Base-by-base conservation (phyloP, 2,329 filamentous ascomycete species). In the Fusarium brachygibbosum region DNA sequence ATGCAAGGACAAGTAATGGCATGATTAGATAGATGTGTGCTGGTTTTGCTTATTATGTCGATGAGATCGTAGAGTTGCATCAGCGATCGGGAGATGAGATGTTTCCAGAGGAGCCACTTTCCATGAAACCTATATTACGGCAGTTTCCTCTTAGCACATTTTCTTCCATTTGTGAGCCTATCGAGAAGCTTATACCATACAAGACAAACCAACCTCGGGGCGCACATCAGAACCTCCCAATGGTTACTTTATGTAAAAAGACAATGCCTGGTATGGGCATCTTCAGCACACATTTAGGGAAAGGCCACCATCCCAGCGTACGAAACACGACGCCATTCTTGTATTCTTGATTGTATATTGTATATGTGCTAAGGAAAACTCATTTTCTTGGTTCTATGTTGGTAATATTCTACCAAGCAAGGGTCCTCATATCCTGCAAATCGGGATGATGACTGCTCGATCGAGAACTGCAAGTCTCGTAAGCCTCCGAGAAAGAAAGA, bases 41-140 rank as follows among this genome's bases (percentile, higher is more conserved):
- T 14, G 12, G 28, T 34, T 37, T 17, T 37, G 38, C 34, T 17
- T 19, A n/a, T 32, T 3, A 5, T 11, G 10, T 31, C 0, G 10
- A 40, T 40, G 57, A 60, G 50, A 63, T 66, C 37, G 31, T 28
- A n/a, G 40, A 53, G 64, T 67, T 25, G 34, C 49, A 65, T 68
- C 29, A 38, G 12, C 37, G 50, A 40, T 57, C 50, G 40, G n/a
- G n/a, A 42, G 45, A 34, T 31, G 28, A 50, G 14, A 11, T 49
- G 51, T 38, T 37, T 51, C 40, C 4, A 44, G 21, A 45, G 35
- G 60, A 23, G 38, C 46, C 17, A 44, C 42, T 57, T 41, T 58
- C 42, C 34, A 55, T 45, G 37, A 17, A 42, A 59, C 53, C 42
- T 28, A 25, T 40, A 50, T 11, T 6, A 38, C n/a, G 53, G 62